phyloP scores from a whole-genome alignment of 192 early-diverging fungal genomes.

The Coemansia sp. region DNA sequence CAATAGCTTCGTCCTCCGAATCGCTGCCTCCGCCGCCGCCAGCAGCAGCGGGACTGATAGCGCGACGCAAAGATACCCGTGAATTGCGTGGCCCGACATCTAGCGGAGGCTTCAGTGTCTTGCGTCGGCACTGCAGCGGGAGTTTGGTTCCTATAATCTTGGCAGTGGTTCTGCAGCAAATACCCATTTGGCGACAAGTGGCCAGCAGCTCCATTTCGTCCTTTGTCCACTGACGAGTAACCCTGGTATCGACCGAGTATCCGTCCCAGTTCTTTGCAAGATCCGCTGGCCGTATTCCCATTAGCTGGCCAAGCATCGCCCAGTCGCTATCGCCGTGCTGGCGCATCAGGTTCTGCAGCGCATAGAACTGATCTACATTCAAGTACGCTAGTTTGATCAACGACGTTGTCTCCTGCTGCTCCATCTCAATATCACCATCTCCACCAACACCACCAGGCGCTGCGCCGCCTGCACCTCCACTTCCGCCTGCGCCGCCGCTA shows the following conservation, averaged over 20 bases:
- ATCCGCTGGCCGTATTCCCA: constrained; percentile 32
- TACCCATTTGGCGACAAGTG: constrained; percentile 28
- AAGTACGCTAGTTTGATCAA: constrained; percentile 27
- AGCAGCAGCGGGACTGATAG: background rate
- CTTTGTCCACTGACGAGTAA: constrained; percentile 33
- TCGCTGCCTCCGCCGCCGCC: background rate
- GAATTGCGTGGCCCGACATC: background rate
- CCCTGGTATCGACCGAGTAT: constrained; percentile 19
- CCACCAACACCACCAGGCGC: too few relatives aligned
- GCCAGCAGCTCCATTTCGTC: constrained; percentile 33
- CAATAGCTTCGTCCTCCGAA: background rate
- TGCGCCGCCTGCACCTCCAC: too few relatives aligned
- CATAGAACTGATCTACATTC: constrained; percentile 37
- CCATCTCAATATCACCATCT: too few relatives aligned
- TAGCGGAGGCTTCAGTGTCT: constrained; percentile 23
- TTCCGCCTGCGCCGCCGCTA: background rate
- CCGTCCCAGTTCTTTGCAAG: constrained; percentile 40
- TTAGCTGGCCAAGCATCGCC: constrained; percentile 17
- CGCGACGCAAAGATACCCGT: background rate
- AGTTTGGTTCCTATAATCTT: constrained; percentile 47
- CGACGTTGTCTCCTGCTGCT: background rate
- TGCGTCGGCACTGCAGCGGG: constrained; percentile 45
- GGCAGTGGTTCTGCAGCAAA: constrained; percentile 33
- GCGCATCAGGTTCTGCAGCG: constrained; percentile 28
- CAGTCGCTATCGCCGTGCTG: constrained; percentile 43